These are phyloP conservation scores for Rhodotorula taiwanensis DNA, from an alignment of 768 basidiomycete genomes.

Conservation along the genomic window DNA sequence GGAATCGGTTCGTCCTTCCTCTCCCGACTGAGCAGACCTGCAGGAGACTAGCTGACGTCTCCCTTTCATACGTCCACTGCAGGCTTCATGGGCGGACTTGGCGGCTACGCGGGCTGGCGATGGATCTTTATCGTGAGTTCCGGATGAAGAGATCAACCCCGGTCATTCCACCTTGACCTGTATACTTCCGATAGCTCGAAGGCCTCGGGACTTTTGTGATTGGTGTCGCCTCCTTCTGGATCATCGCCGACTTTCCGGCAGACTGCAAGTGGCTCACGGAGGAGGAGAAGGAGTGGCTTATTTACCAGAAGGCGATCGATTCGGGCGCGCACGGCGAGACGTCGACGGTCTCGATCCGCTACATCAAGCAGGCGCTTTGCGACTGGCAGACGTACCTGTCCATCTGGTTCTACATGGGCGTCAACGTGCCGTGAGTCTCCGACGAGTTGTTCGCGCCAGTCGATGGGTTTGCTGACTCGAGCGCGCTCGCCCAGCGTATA, in stretches of 20 bases:
- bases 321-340: slow-evolving; percentile 32
- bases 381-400: slow-evolving; percentile 37
- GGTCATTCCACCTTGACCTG: too few relatives aligned
- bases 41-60: too few relatives aligned
- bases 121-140: slow-evolving; percentile 34
- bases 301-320: slow-evolving; percentile 34
- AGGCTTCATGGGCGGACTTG: slow-evolving; percentile 35
- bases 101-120: slow-evolving; percentile 35
- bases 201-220: slow-evolving; percentile 33
- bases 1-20: too few relatives aligned
- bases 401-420: slow-evolving; percentile 18
- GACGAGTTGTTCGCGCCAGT: too few relatives aligned
- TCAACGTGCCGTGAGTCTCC: slow-evolving; percentile 9
- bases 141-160: too few relatives aligned
- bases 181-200: too few relatives aligned
- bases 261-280: slow-evolving; percentile 25
- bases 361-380: slow-evolving; percentile 27
- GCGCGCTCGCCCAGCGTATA: too few relatives aligned
- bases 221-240: slow-evolving; percentile 27
- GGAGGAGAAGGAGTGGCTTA: slow-evolving; percentile 30
- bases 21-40: too few relatives aligned
- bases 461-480: too few relatives aligned
- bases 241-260: slow-evolving; percentile 5
- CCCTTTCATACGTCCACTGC: too few relatives aligned
- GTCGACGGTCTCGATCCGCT: slow-evolving; percentile 18